Evolutionary conservation across 495 filamentous ascomycete species (phyloP), one percentile per base, ranked within the genome.

Genomic region (Aspergillus bridgeri): DNA sequence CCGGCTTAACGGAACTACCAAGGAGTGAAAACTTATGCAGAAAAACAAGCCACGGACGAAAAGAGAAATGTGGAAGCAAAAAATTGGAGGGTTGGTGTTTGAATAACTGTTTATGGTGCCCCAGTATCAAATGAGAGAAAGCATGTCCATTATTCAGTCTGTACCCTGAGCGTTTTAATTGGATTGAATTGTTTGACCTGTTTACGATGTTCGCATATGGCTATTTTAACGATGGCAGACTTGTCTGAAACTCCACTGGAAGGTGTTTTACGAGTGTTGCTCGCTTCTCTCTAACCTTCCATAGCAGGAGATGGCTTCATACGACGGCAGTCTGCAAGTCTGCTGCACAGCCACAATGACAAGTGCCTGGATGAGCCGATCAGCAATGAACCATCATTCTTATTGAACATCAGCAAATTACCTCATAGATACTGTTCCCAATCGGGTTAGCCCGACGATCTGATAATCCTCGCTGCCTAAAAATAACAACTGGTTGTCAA

Each of bases 11-110:
- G 4, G 22, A 20, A 6, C 18, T 18, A 20, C 21, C 9, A 13
- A 38, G 13, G 20, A 51, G 17, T 20, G 20, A 6, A 33, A 11
- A 6, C 25, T 6, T 27, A 29, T 18, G 48, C 33, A 33, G 48
- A 3, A 7, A n/a, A 18, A 33, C 17, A 17, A 6, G 17, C 17
- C 2, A 15, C 6, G 3, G 29, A 24, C 17, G 8, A 2, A n/a
- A 15, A 25, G 3, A 18, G 29, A 42, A 42, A 15, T n/a, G n/a
- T n/a, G 50, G 50, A 9, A 52, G 50, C n/a, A 18, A 42, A 3
- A 47, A 47, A 50, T 50, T 9, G 48, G 23, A 23, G 48, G 48
- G 23, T 50, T 2, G 19, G 45, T 50, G 48, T n/a, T 24, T 50
- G 33, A 38, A 13, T 38, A 38, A 38, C 33, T 15, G 6, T 38